These are phyloP conservation scores for Aureobasidium sp. DNA, from an alignment of 2,329 filamentous ascomycete genomes.

Conservation along the genomic window DNA sequence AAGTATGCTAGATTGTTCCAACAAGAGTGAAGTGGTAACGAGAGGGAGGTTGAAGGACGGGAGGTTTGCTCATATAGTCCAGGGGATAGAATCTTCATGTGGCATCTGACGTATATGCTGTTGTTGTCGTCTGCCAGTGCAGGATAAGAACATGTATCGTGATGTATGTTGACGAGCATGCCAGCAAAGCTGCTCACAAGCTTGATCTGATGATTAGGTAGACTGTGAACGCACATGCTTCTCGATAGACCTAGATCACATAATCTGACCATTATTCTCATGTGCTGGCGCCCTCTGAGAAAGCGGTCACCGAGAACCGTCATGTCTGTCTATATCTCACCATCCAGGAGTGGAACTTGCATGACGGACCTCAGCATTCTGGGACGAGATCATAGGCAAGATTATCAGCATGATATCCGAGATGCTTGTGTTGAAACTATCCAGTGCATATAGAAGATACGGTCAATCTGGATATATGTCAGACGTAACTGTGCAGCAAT, in stretches of 20 bases:
- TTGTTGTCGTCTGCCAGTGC: not conserved
- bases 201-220: not conserved
- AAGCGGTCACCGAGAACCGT: not conserved
- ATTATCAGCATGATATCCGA: not conserved
- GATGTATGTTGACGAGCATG: not conserved
- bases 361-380: not conserved
- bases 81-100: not conserved
- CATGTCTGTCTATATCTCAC: no score
- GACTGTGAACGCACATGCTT: not conserved
- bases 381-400: not conserved
- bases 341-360: not conserved
- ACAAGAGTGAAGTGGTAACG: not conserved
- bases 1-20: not conserved
- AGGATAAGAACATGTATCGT: not conserved
- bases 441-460: no score
- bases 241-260: not conserved
- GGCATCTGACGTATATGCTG: not conserved
- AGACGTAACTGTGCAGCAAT: not conserved
- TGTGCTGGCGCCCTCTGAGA: not conserved
- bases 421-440: not conserved
- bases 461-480: not conserved
- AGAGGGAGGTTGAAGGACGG: not conserved
- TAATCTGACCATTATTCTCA: not conserved
- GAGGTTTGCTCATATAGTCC: not conserved
- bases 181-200: not conserved